Base-by-base conservation (phyloP, 179 eudicot genomes). In the Beta lomatogona region DNA sequence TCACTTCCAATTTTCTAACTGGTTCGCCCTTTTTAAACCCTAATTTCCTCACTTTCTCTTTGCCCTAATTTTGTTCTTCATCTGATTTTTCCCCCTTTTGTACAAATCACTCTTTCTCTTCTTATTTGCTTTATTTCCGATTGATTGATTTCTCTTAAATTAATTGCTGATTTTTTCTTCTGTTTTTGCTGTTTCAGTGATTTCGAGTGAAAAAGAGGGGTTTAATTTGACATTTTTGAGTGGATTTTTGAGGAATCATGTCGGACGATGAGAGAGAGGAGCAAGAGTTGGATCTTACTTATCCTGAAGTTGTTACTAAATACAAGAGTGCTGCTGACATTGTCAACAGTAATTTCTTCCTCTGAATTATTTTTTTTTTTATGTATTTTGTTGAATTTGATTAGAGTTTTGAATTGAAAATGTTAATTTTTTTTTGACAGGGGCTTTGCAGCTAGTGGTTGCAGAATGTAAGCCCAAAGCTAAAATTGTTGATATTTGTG, bases 181-280 rank as follows among this genome's bases (percentile, higher is more conserved):
- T 58, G 15, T 0, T 18, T 22, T 52, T 8, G 58, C 69, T 25
- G 3, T 79, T 83, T 75, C 82, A 83, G 79, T 60, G 50, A 41
- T 44, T 57, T 61, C 19, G 19, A 50, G 70, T 18, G 57, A 21
- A 16, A 12, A 28, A 36, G 3, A 3, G 3, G 41, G 3, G 41
- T 11, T 3, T n/a, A 50, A 14, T 25, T n/a, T 0, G 22, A 19
- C 8, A 25, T 25, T 6, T 13, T 61, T 19, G 41, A 78, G 13
- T 72, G n/a, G 36, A 9, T 76, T 71, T 66, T 61, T 61, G 57
- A 28, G 46, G 16, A 75, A 76, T 28, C 68, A 91, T 94, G 98
- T 95, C 95, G 82, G 99, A 97, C 69, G 97, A 94, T 19, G 97
- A 93, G 75, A 89, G 95, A 28, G 99, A 97, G 75, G 99, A 94